Evolutionary conservation across 306 rosid genomes (phyloP).

Genomic region (Rosa chinensis): DNA sequence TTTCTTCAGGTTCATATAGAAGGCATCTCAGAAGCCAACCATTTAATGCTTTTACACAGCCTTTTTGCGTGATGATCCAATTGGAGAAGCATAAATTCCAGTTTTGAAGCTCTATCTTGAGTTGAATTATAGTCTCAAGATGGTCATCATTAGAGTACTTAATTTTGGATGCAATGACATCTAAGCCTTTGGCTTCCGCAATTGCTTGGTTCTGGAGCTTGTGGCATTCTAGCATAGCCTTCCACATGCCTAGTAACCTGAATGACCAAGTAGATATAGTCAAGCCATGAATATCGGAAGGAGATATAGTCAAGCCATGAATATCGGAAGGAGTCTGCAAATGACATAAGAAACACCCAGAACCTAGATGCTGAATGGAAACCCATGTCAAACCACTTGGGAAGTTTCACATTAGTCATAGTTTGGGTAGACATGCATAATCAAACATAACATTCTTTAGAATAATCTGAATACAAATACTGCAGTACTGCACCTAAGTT

Average conservation of each 20-base stretch:
- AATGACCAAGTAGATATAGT: neutral
- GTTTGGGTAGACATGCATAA: neutral
- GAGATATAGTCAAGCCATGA: neutral
- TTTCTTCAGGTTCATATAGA: conserved; percentile 55
- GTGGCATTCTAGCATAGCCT: conserved; percentile 70
- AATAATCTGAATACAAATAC: neutral
- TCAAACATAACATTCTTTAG: neutral
- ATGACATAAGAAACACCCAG: neutral
- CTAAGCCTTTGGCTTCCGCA: conserved; percentile 42
- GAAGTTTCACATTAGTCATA: neutral
- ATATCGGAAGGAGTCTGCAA: neutral
- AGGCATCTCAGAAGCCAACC: conserved; percentile 75
- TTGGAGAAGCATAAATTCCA: conserved; percentile 65
- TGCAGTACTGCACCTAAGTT: too few relatives aligned
- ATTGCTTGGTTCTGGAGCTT: conserved; percentile 48
- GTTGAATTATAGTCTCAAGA: conserved; percentile 53
- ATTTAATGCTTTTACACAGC: conserved; percentile 62
- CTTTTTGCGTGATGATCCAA: conserved; percentile 62
- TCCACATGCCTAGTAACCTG: conserved; percentile 79
- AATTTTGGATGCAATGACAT: conserved; percentile 33
- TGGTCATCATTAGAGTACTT: conserved; percentile 38
- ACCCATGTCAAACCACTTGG: neutral
- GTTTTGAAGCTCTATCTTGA: conserved; percentile 62
- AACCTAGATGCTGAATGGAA: neutral
- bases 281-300: neutral